Base-by-base conservation (phyloP, 2,329 filamentous ascomycete species). In the Hypocrella siamensis region DNA sequence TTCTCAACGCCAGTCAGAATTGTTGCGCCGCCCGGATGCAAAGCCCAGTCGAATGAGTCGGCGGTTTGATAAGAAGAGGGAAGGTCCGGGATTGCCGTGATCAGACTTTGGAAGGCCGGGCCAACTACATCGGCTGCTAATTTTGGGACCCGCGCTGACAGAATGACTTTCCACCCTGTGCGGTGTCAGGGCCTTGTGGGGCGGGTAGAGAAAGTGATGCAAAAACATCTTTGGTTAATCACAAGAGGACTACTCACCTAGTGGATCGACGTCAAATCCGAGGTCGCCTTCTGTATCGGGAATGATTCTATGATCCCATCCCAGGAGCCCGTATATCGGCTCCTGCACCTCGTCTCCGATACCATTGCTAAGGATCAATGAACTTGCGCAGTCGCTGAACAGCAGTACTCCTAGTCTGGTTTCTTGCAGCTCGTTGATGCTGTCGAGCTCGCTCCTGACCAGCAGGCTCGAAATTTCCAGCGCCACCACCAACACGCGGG, bases 331-430 rank as follows among this genome's bases (percentile, higher is more conserved):
- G 43, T 77, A 79, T 6, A 69, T 45, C 1, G 63, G 57, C 21
- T 26, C 54, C 52, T 5, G 49, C 47, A 2, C 49, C 8, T 14
- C 40, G 19, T 53, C 56, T 2, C 67, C 73, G 32, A 79, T 54
- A 1, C 64, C 65, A 43, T 82, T 82, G 44, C 70, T 75, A 21
- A 82, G 45, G 2, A 82, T 57, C 18, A 70, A 51, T 0, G 75
- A 70, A 35, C 74, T 75, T n/a, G 71, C 76, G 40, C 72, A 79
- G 48, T 82, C 77, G 15, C 74, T 79, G 47, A 82, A 82, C 3
- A 82, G 52, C 11, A 67, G 69, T 2, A 71, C 60, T 2, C 75
- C 77, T 42, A 82, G 78, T 19, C 75, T 61, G 9, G 73, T 67
- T 37, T 76, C 61, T 41, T 77, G 67, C 12, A 59, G 43, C 40